These are phyloP conservation scores for Aspergillus heteromorphus DNA, from an alignment of 495 filamentous ascomycete genomes.

Conservation along the genomic window DNA sequence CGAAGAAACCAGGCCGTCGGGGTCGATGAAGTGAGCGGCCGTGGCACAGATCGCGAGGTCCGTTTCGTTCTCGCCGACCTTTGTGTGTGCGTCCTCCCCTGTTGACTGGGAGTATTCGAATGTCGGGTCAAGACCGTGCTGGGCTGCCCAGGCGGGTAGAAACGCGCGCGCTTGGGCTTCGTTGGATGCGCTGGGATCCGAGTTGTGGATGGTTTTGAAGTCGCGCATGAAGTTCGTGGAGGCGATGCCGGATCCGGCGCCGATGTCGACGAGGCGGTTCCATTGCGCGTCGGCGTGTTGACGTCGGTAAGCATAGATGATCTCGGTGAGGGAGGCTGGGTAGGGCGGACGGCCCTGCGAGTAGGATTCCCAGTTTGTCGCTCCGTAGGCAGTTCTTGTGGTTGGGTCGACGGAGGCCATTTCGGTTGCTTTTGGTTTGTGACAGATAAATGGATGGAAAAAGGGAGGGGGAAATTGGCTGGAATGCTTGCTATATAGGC, in stretches of 20 bases:
- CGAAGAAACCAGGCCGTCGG: neutral
- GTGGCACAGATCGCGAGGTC: neutral
- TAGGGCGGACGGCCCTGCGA: neutral
- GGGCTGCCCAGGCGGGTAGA: neutral
- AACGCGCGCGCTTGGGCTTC: neutral
- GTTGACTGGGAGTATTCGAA: neutral
- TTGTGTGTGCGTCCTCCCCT: neutral
- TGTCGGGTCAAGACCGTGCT: neutral
- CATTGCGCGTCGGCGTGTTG: neutral
- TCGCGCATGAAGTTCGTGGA: neutral
- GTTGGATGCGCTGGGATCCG: neutral
- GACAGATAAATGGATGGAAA: too few species aligned
- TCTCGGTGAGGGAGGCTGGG: neutral
- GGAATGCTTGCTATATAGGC: too few species aligned
- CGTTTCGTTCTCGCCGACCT: neutral
- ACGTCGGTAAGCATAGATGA: neutral
- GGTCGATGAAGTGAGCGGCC: neutral
- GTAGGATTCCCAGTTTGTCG: neutral
- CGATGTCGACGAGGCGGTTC: neutral
- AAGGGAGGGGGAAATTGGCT: too few species aligned
- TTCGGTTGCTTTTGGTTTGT: too few species aligned
- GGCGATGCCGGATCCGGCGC: neutral
- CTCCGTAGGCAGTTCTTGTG: constrained; percentile 19
- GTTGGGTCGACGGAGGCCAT: neutral
- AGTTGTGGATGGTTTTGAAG: neutral